Percentiles rank a stretch among this genome's conserved stretches.
Evolutionary conservation across 768 basidiomycete genomes (phyloP).

Genomic region (Naematelia aurantialba): DNA sequence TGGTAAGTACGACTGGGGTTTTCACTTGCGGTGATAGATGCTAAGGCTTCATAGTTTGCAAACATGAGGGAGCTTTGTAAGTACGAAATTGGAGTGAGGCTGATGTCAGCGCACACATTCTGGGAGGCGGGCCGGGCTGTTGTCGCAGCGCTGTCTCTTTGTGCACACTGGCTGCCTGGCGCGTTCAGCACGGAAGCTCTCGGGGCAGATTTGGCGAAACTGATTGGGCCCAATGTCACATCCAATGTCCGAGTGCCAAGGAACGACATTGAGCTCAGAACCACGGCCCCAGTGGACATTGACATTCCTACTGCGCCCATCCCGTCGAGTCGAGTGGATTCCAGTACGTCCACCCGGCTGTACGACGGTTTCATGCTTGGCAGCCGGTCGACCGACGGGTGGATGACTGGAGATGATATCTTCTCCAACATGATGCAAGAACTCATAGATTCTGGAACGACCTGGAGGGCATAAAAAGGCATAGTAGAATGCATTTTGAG

Average conservation of each 20-base stretch:
- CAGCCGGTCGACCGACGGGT: not conserved
- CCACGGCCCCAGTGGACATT: not conserved
- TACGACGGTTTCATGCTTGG: not conserved
- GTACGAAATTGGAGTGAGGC: not conserved
- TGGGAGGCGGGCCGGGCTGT: slow-evolving; percentile 8
- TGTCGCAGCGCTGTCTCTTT: not conserved
- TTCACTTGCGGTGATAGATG: not conserved
- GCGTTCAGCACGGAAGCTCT: slow-evolving; percentile 3
- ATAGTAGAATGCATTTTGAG: not conserved
- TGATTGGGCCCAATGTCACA: not conserved
- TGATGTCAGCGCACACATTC: not conserved
- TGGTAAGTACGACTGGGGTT: not conserved
- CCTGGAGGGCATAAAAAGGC: not conserved
- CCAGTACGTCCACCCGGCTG: not conserved
- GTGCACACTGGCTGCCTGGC: slow-evolving; percentile 5
- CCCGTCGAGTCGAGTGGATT: not conserved
- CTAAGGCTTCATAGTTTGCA: not conserved
- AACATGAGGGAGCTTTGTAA: slow-evolving; percentile 6
- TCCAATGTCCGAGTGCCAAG: not conserved
- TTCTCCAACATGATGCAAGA: not conserved
- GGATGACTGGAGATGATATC: not conserved
- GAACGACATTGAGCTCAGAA: not conserved
- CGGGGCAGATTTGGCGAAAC: not conserved
- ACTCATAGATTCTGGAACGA: not conserved
- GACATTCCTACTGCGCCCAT: not conserved